Base-by-base conservation (phyloP, 148 eudicot species). In the Nepenthes gracilis region DNA sequence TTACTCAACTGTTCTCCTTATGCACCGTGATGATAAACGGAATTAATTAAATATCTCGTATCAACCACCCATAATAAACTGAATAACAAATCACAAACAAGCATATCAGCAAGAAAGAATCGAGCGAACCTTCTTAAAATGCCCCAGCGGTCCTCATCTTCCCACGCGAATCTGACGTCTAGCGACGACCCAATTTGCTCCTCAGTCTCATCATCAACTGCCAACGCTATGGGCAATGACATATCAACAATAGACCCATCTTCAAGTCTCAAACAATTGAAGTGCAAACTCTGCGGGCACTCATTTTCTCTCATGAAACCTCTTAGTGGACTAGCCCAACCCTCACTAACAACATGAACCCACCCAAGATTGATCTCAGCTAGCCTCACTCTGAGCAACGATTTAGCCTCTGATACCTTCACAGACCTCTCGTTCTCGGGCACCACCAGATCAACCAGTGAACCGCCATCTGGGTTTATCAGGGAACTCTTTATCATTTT, bases 231-330 rank as follows among this genome's bases (percentile, higher is more conserved):
- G 11, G 96, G 97, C 67, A 87, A 64, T 4, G 96, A 85, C 97
- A 91, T 85, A 69, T 91, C 87, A n/a, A 85, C 96, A 15, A 91
- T 4, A 59, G 77, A 74, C 65, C 93, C 97, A 91, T 83, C 79
- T 58, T 62, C 33, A 76, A 78, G 76, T 53, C 77, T 81, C 70
- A 87, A 61, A 9, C 78, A 81, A 78, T 87, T 91, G 65, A 91
- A 91, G 74, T 91, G 97, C 83, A 91, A 72, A 43, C 87, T 85
- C 77, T 87, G 96, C 79, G 87, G 72, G 79, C 85, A 91, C 77
- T 87, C 87, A 73, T 77, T 71, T 65, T 91, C 96, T 38, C 92
- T 83, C 97, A 91, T 91, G 55, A 91, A 91, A 35, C 97, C 93
- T 67, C 69, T 80, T 35, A 91, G 59, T 5, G 97, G 97, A 58